phyloP scores from a whole-genome alignment of 169 alveolate species.

The Amoebophrya sp. region DNA sequence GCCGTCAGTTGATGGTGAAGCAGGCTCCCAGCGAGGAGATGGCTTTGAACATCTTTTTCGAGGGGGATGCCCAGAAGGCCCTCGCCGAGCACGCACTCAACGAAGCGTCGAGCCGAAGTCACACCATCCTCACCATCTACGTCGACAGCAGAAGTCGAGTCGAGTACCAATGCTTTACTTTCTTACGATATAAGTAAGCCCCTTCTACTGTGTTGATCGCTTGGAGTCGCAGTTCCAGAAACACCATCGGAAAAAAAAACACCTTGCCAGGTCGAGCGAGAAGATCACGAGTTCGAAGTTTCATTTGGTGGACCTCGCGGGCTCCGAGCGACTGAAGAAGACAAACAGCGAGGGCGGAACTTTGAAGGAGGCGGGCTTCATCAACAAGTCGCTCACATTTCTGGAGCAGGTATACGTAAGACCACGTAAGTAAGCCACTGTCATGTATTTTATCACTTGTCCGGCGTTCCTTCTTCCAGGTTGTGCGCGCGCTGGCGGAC shows the following conservation, averaged over 20 bases:
- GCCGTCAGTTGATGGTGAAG: constrained; percentile 27
- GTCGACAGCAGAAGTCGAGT: constrained; percentile 69
- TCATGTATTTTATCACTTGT: not conserved
- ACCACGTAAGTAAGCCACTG: not conserved
- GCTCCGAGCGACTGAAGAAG: constrained; percentile 80
- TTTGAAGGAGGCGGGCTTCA: constrained; percentile 72
- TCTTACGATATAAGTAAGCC: not conserved
- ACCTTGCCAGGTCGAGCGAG: constrained; percentile 49
- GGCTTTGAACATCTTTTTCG: constrained; percentile 61
- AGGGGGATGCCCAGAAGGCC: constrained; percentile 69
- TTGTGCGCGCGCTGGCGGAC: constrained; percentile 77
- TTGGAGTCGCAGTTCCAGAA: not conserved
- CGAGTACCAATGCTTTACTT: constrained; percentile 15
- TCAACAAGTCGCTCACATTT: constrained; percentile 74
- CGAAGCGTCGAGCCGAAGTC: constrained; percentile 73
- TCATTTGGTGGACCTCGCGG: constrained; percentile 85
- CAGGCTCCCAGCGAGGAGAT: constrained; percentile 54
- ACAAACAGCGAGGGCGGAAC: constrained; percentile 77
- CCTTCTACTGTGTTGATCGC: not conserved
- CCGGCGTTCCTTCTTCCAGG: constrained; percentile 17
- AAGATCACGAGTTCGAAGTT: constrained; percentile 61
- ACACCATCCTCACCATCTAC: constrained; percentile 76
- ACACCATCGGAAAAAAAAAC: not conserved
- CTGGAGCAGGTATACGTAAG: constrained; percentile 67
- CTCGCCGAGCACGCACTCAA: constrained; percentile 72